Conservation (phyloP, 345 rosid species). For the Cardiospermum halicacabum region DNA sequence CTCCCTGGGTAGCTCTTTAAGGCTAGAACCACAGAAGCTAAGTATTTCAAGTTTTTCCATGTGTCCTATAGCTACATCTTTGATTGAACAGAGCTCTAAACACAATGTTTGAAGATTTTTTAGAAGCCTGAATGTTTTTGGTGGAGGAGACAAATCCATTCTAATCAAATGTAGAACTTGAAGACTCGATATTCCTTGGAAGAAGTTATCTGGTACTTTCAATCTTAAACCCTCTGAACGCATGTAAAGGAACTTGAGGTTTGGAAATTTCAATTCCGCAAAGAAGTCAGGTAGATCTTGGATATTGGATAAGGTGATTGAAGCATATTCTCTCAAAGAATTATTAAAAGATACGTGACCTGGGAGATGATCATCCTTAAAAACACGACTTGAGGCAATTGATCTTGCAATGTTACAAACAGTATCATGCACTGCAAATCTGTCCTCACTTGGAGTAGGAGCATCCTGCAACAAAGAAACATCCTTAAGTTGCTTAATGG, state of each 20-base stretch:
- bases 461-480: conserved; percentile 16
- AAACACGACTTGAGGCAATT: conserved; percentile 7
- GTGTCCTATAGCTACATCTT: conserved; percentile 8
- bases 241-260: background rate
- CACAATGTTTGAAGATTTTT: conserved; percentile 13
- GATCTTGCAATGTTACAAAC: conserved; percentile 19
- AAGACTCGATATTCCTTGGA: conserved; percentile 13
- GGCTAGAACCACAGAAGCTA: conserved; percentile 6
- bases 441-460: background rate
- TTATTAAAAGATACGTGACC: background rate
- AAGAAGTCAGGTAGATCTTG: background rate
- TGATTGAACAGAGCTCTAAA: background rate
- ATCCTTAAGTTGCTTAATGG: conserved; percentile 17
- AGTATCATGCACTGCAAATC: conserved; percentile 15
- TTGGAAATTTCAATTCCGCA: background rate
- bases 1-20: conserved; percentile 15
- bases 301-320: background rate
- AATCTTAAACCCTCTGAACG: background rate
- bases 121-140: background rate
- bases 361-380: background rate
- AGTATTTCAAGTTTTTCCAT: conserved; percentile 16
- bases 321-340: background rate
- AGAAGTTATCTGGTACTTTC: conserved; percentile 5
- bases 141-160: background rate
- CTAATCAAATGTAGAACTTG: conserved; percentile 17